A percentile compares a stretch with the other conserved stretches of the same genome.
These are phyloP conservation scores for Aureobasidium sp. DNA, from an alignment of 2,329 filamentous ascomycete genomes.

Conservation along the genomic window DNA sequence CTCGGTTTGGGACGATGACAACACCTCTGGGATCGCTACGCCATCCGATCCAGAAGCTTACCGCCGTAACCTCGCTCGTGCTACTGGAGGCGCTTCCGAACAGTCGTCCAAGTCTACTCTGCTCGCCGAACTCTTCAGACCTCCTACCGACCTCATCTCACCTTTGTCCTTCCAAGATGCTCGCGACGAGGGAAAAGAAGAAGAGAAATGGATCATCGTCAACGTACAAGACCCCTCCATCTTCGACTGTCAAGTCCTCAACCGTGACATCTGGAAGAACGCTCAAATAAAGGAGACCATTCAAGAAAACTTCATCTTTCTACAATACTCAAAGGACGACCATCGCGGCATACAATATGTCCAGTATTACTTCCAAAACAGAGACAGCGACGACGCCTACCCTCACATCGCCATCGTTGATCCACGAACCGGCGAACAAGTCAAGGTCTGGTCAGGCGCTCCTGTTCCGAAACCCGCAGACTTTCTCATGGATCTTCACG, in stretches of 20 bases:
- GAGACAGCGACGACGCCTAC: slow-evolving; percentile 81
- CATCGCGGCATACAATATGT: slow-evolving; percentile 71
- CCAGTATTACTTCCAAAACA: slow-evolving; percentile 75
- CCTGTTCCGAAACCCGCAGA: slow-evolving; percentile 70
- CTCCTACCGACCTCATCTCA: slow-evolving; percentile 84
- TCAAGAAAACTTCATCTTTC: slow-evolving; percentile 86
- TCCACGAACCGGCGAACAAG: slow-evolving; percentile 89
- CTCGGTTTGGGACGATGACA: slow-evolving; percentile 52
- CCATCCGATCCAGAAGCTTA: slow-evolving; percentile 40
- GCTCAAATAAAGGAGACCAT: slow-evolving; percentile 69
- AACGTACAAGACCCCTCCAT: slow-evolving; percentile 91
- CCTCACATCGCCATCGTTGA: slow-evolving; percentile 95
- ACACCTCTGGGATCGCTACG: slow-evolving; percentile 28
- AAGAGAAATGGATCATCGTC: slow-evolving; percentile 89
- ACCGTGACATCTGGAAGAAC: slow-evolving; percentile 95
- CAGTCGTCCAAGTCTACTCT: slow-evolving; percentile 63
- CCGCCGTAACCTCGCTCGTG: slow-evolving; percentile 49
- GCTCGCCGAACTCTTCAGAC: slow-evolving; percentile 85
- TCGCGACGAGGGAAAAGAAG: slow-evolving; percentile 75
- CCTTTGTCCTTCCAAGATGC: slow-evolving; percentile 75
- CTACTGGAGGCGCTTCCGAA: slow-evolving; percentile 60
- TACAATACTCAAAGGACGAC: slow-evolving; percentile 88
- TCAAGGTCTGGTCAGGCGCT: slow-evolving; percentile 88
- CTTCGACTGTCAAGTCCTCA: slow-evolving; percentile 90
- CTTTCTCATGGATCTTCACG: slow-evolving; percentile 84